Evolutionary conservation across 2,329 filamentous ascomycete genomes (phyloP), one percentile per base, ranked within the genome.

Genomic region (Pseudofabraea citricarpa): DNA sequence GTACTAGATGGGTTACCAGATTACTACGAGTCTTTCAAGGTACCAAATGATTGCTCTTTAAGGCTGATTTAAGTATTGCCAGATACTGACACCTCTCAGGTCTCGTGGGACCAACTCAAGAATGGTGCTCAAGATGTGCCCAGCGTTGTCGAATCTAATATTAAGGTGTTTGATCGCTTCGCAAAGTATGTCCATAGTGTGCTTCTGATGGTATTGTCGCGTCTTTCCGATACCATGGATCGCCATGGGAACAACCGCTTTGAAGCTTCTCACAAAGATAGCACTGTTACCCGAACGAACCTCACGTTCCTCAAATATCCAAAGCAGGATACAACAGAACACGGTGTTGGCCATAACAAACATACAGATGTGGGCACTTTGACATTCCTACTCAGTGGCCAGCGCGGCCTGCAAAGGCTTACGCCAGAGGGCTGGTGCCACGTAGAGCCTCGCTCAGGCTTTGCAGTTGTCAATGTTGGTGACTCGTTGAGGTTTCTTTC

Each of bases 11-110:
- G 22, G 16, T 27, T 41, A 10, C 38, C 29, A 32, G 37, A 40
- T 16, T 40, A 41, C 32, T 41, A 40, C 37, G 43, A 40, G 21
- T 27, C 43, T 31, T 32, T 43, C 18, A 43, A 43, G 41, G 41
- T 43, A 43, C 22, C 9, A 37, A 37, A 3, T 22, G 20, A 36
- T 20, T 36, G 3, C 18, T 13, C 8, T 13, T 13, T 6, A 19
- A 23, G 7, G 12, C 13, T 7, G 9, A 37, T 37, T 9, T 39
- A 3, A 7, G 33, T 18, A 16, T 21, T 23, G 16, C n/a, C 35
- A 6, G 18, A 43, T 18, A 29, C 26, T 23, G 24, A 24, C 3
- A 1, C 20, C 35, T 37, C 23, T 23, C 35, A 37, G 35, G 35
- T 37, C 21, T 37, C 35, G 13, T 37, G 35, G 35, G 21, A 37